These are phyloP conservation scores for Xylaria bambusicola DNA, from an alignment of 495 filamentous ascomycete species.

Conservation along the genomic window DNA sequence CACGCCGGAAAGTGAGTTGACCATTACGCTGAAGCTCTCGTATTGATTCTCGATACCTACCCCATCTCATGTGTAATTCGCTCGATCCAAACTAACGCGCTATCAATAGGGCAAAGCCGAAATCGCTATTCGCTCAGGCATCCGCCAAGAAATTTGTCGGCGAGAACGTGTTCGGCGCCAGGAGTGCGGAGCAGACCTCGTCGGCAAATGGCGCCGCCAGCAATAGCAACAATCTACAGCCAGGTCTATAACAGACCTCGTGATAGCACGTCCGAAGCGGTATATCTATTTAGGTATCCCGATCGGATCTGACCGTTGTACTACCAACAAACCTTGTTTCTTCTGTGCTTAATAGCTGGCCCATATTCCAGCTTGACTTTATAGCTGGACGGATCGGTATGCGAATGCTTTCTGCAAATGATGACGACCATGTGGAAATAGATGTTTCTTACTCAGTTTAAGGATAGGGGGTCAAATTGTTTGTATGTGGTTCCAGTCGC, in stretches of 20 bases:
- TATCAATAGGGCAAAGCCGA: constrained; percentile 56
- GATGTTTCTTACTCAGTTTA: not conserved
- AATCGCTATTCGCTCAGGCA: constrained; percentile 64
- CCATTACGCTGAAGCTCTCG: too few relatives aligned
- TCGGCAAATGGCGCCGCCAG: too few relatives aligned
- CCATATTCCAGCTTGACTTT: not conserved
- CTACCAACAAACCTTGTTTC: constrained; percentile 5
- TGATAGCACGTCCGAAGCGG: too few relatives aligned
- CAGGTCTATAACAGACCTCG: not conserved
- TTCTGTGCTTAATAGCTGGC: constrained; percentile 1
- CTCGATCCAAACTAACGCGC: too few relatives aligned
- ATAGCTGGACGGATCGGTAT: not conserved
- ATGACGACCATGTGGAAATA: not conserved
- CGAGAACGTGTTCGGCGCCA: constrained; percentile 32
- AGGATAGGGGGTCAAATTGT: not conserved
- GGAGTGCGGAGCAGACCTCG: constrained; percentile 14
- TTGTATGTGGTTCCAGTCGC: not conserved
- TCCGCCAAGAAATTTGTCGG: constrained; percentile 56
- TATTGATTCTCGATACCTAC: too few relatives aligned
- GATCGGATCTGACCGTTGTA: constrained; percentile 5
- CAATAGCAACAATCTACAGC: too few relatives aligned
- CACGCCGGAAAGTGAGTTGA: constrained; percentile 69
- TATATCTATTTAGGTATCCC: too few relatives aligned
- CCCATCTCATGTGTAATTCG: too few relatives aligned
- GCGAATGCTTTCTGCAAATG: not conserved